These are phyloP conservation scores for Blastobotrys chiropterorum DNA, from an alignment of 805 yeast species.

Conservation along the genomic window DNA sequence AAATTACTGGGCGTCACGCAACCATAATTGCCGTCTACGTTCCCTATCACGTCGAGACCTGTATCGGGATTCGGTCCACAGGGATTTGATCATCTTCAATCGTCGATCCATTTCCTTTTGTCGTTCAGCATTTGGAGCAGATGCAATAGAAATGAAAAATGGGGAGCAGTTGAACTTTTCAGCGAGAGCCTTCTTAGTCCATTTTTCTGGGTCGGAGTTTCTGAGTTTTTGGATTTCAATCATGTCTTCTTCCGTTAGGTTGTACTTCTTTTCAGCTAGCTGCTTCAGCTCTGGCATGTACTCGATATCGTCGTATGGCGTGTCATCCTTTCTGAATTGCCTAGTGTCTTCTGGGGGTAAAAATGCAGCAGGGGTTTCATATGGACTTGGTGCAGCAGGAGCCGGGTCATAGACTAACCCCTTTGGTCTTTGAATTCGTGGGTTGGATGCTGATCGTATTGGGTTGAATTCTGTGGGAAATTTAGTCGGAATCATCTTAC, in stretches of 20 bases:
- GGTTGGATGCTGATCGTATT: constrained; percentile 57
- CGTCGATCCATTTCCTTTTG: constrained; percentile 41
- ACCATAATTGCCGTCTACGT: constrained; percentile 59
- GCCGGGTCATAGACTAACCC: constrained; percentile 60
- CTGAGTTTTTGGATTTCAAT: constrained; percentile 54
- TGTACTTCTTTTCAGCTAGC: constrained; percentile 40
- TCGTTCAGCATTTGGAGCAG: constrained; percentile 36
- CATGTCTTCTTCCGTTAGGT: constrained; percentile 52
- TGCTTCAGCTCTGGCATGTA: constrained; percentile 34
- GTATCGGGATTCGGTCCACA: constrained; percentile 45
- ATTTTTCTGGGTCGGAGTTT: constrained; percentile 47
- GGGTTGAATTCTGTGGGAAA: constrained; percentile 58
- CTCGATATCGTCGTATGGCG: constrained; percentile 21
- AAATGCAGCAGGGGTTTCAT: constrained; percentile 63
- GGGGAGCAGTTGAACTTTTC: constrained; percentile 49
- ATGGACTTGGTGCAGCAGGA: constrained; percentile 54
- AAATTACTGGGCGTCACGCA: constrained; percentile 42
- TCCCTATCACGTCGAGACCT: constrained; percentile 50
- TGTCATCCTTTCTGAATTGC: constrained; percentile 29
- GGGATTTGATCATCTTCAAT: constrained; percentile 38
- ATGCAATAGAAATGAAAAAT: constrained; percentile 47
- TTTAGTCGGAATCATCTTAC: constrained; percentile 20
- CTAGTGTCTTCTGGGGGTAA: constrained; percentile 59
- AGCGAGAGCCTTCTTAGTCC: constrained; percentile 62
- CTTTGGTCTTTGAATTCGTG: constrained; percentile 47